Evolutionary conservation across 192 early-diverging fungal genomes (phyloP).

Genomic region (Mycoemilia scoparia): DNA sequence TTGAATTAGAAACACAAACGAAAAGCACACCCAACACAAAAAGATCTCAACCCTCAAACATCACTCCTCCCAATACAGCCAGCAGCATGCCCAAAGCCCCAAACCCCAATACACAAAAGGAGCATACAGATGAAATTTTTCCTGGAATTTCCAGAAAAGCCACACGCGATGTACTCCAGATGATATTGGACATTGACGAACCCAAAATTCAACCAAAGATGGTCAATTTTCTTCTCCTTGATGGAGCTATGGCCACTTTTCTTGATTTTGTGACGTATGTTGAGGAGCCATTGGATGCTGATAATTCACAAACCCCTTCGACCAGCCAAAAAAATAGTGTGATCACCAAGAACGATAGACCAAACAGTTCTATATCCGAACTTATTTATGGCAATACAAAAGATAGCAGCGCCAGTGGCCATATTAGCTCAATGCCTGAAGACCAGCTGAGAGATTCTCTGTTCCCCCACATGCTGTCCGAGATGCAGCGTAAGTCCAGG

Average conservation of each 20-base stretch:
- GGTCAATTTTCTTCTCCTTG: slow-evolving; percentile 30
- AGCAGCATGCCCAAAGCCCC: not conserved
- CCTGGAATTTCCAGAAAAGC: slow-evolving; percentile 26
- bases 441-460: too few relatives aligned
- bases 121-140: slow-evolving; percentile 7
- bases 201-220: slow-evolving; percentile 30
- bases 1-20: too few relatives aligned
- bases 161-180: slow-evolving; percentile 19
- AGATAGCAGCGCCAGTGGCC: too few relatives aligned
- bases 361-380: too few relatives aligned
- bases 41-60: not conserved
- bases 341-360: too few relatives aligned
- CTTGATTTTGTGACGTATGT: slow-evolving; percentile 26
- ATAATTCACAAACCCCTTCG: too few relatives aligned
- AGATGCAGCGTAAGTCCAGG: too few relatives aligned
- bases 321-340: too few relatives aligned
- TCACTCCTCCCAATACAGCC: not conserved
- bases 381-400: too few relatives aligned
- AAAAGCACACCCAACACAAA: slow-evolving; percentile 1
- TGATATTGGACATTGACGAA: slow-evolving; percentile 26
- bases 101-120: not conserved
- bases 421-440: too few relatives aligned
- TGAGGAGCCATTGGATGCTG: too few relatives aligned
- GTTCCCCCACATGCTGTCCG: too few relatives aligned
- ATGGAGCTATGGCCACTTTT: slow-evolving; percentile 27